Base-by-base conservation (phyloP, 305 asterid species). In the Fraxinus latifolia region DNA sequence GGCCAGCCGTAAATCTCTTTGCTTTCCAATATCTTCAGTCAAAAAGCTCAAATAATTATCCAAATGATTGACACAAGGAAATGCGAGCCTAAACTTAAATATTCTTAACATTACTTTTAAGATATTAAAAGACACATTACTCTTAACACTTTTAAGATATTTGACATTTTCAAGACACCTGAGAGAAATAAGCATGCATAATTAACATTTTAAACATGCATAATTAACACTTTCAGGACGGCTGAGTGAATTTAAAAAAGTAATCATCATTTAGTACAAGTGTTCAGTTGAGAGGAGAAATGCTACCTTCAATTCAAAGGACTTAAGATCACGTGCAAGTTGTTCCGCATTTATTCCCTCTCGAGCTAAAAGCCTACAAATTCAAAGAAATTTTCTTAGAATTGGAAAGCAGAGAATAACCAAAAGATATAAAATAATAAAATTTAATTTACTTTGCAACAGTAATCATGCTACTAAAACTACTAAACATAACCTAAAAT, bases 341-440 rank as follows among this genome's bases (percentile, higher is more conserved):
- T 94, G 99, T 89, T 96, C 99, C 0, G 98, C 99, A 29, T 96
- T 96, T 78, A 96, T 89, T 47, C 98, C 99, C 87, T 96, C 99
- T 31, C 97, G 93, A 14, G 99, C 99, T 85, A 96, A 91, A 77
- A 96, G 86, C 89, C 99, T 94, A 82, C 60, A 79, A 67, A 79
- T 32, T 50, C 80, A 72, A 71, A 53, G 75, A 19, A 77, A 21
- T 29, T 77, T 19, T 25, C 23, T 37, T 4, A 74, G 17, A 42
- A 55, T 36, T 27, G 73, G 39, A 68, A 29, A 11, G 75, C 50
- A 58, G 79, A 85, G 17, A 33, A 3, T 79, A 70, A 53, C 21
- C 34, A 19, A 47, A 58, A 42, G 15, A 53, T 37, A 33, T 68
- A 31, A 55, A 5, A 75, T 47, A 47, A 67, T 12, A 32, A 32